Percentiles rank a stretch among this genome's conserved stretches.
Conservation (phyloP, 768 basidiomycete species). For the Vishniacozyma victoriae region DNA sequence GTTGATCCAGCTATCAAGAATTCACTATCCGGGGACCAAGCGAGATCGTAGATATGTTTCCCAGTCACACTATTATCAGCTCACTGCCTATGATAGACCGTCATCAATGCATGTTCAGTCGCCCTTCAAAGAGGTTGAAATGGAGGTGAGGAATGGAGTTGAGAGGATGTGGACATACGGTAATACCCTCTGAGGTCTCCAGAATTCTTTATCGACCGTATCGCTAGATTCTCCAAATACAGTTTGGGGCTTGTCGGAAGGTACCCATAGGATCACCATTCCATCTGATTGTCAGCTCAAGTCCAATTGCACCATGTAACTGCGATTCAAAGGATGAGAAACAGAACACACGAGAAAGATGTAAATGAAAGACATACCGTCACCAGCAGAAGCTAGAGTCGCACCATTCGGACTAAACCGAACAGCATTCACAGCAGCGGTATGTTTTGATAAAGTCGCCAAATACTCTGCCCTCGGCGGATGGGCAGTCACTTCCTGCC, state of each 20-base stretch:
- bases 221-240: slow-evolving; percentile 74
- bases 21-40: slow-evolving; percentile 93
- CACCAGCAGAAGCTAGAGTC: slow-evolving; percentile 89
- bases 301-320: not conserved
- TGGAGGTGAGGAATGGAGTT: not conserved
- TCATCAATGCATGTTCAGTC: not conserved
- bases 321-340: not conserved
- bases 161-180: slow-evolving; percentile 52
- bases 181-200: slow-evolving; percentile 78
- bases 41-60: slow-evolving; percentile 95
- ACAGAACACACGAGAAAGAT: not conserved
- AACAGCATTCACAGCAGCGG: slow-evolving; percentile 91
- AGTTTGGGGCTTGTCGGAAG: slow-evolving; percentile 64
- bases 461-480: slow-evolving; percentile 93
- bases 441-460: slow-evolving; percentile 85
- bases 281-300: slow-evolving; percentile 60
- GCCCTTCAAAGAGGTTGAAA: no score
- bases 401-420: slow-evolving; percentile 96
- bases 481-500: slow-evolving; percentile 50
- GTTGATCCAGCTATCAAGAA: slow-evolving; percentile 95
- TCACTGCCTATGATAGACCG: not conserved
- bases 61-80: slow-evolving; percentile 64
- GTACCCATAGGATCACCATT: slow-evolving; percentile 94
- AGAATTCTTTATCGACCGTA: slow-evolving; percentile 88
- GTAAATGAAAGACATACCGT: slow-evolving; percentile 58